phyloP scores from a whole-genome alignment of 2,329 filamentous ascomycete genomes.

The Thielaviopsis musarum region DNA sequence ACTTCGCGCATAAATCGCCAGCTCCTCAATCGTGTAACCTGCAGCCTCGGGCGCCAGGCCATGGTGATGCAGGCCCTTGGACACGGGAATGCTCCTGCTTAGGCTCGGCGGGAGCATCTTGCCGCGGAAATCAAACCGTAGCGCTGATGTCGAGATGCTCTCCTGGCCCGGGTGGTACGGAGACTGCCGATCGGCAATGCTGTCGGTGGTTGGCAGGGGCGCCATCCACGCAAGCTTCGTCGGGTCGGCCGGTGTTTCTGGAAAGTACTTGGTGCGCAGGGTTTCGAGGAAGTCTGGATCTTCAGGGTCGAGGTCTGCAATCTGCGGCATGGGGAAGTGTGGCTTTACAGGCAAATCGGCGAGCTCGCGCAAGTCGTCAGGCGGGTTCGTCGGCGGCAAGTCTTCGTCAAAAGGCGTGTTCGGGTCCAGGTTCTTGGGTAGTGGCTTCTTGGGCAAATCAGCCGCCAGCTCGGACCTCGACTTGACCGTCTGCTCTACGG shows the following conservation, averaged over 20 bases:
- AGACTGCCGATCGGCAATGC: slow-evolving; percentile 48
- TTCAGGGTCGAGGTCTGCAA: slow-evolving; percentile 63
- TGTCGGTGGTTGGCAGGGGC: slow-evolving; percentile 47
- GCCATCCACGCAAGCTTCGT: slow-evolving; percentile 83
- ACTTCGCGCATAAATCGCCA: slow-evolving; percentile 65
- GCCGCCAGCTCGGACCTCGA: not conserved
- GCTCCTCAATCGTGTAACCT: slow-evolving; percentile 80
- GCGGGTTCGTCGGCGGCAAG: slow-evolving; percentile 24
- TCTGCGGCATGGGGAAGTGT: slow-evolving; percentile 44
- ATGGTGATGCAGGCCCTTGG: slow-evolving; percentile 80
- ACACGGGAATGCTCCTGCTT: slow-evolving; percentile 56
- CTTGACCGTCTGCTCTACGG: not conserved
- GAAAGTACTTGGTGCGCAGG: slow-evolving; percentile 88
- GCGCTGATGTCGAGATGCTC: slow-evolving; percentile 53
- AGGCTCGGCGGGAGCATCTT: slow-evolving; percentile 60
- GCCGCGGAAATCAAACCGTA: slow-evolving; percentile 83
- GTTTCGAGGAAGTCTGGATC: slow-evolving; percentile 70
- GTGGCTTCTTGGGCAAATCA: slow-evolving; percentile 1
- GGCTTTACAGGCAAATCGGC: slow-evolving; percentile 25
- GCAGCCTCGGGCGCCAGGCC: slow-evolving; percentile 82
- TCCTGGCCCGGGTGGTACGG: slow-evolving; percentile 67
- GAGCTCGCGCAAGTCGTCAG: slow-evolving; percentile 27
- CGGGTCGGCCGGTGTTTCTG: slow-evolving; percentile 68
- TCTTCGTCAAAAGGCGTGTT: slow-evolving; percentile 24
- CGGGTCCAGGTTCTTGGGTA: slow-evolving; percentile 13